phyloP scores from a whole-genome alignment of 495 filamentous ascomycete species.

The Amniculicola lignicola region DNA sequence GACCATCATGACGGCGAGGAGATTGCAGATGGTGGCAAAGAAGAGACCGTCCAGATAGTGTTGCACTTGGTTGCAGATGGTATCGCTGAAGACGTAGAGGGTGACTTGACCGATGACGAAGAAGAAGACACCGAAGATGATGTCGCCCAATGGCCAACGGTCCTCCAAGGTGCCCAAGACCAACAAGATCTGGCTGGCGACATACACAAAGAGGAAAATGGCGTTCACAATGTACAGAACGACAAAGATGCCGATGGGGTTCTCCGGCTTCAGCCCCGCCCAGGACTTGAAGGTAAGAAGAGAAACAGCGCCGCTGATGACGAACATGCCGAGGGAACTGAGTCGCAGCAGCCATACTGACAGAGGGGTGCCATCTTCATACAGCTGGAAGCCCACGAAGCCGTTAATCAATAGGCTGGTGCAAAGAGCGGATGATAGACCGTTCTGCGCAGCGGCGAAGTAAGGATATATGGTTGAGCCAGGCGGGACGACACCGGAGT shows the following conservation, averaged over 20 bases:
- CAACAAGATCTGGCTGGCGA: constrained; percentile 82
- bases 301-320: constrained; percentile 80
- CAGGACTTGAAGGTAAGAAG: constrained; percentile 91
- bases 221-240: constrained; percentile 90
- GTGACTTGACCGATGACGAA: constrained; percentile 92
- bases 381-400: constrained; percentile 97
- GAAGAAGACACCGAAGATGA: constrained; percentile 86
- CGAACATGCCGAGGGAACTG: constrained; percentile 74
- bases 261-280: constrained; percentile 79
- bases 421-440: constrained; percentile 84
- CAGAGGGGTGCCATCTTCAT: constrained; percentile 94
- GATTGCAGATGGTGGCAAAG: constrained; percentile 89
- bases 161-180: constrained; percentile 89
- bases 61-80: constrained; percentile 78
- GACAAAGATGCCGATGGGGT: constrained; percentile 85
- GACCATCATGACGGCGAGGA: constrained; percentile 98
- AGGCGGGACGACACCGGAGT: constrained; percentile 88
- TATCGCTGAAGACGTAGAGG: constrained; percentile 82
- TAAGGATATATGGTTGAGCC: constrained; percentile 78
- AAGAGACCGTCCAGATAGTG: constrained; percentile 96
- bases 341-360: constrained; percentile 90
- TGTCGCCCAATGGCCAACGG: constrained; percentile 91
- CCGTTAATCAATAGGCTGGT: constrained; percentile 93
- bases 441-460: constrained; percentile 84
- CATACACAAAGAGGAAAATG: constrained; percentile 77